Percentiles rank a stretch among this genome's conserved stretches.
phyloP scores from a whole-genome alignment of 306 rosid species.

The Casuarina equisetifolia region DNA sequence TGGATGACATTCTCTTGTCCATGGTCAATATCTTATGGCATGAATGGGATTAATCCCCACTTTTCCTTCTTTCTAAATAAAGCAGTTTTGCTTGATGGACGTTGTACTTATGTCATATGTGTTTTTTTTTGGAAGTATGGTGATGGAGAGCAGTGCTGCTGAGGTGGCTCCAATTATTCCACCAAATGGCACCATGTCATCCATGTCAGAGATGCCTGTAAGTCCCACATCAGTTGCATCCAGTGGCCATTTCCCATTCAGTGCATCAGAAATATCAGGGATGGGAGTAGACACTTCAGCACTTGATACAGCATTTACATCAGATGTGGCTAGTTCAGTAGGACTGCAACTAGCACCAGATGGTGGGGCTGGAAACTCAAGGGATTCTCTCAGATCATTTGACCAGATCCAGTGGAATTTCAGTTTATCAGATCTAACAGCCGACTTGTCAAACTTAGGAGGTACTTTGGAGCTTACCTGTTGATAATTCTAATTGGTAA shows the following conservation, averaged over 20 bases:
- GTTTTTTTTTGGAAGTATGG: slow-evolving; percentile 62
- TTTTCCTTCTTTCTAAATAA: not conserved
- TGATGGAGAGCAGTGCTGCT: slow-evolving; percentile 67
- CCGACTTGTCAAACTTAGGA: slow-evolving; percentile 90
- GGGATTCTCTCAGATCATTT: slow-evolving; percentile 60
- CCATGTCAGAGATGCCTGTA: slow-evolving; percentile 83
- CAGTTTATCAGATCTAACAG: slow-evolving; percentile 86
- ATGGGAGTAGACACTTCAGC: slow-evolving; percentile 80
- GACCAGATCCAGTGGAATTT: slow-evolving; percentile 96
- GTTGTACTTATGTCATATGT: slow-evolving; percentile 35
- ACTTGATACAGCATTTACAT: slow-evolving; percentile 81
- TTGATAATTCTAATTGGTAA: not conserved
- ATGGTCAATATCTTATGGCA: slow-evolving; percentile 12
- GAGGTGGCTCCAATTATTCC: slow-evolving; percentile 66
- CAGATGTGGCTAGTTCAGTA: slow-evolving; percentile 81
- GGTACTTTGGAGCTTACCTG: slow-evolving; percentile 48
- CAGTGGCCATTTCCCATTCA: slow-evolving; percentile 95
- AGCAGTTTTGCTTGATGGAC: slow-evolving; percentile 27
- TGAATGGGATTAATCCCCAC: slow-evolving; percentile 6
- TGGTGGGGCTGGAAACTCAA: slow-evolving; percentile 73
- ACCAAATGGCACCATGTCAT: slow-evolving; percentile 61
- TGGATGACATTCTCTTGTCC: slow-evolving; percentile 6
- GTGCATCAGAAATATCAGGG: slow-evolving; percentile 91
- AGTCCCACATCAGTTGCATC: slow-evolving; percentile 98
- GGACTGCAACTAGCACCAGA: slow-evolving; percentile 90